phyloP scores from a whole-genome alignment of 441 rosid species.

The Adansonia madagascariensis region DNA sequence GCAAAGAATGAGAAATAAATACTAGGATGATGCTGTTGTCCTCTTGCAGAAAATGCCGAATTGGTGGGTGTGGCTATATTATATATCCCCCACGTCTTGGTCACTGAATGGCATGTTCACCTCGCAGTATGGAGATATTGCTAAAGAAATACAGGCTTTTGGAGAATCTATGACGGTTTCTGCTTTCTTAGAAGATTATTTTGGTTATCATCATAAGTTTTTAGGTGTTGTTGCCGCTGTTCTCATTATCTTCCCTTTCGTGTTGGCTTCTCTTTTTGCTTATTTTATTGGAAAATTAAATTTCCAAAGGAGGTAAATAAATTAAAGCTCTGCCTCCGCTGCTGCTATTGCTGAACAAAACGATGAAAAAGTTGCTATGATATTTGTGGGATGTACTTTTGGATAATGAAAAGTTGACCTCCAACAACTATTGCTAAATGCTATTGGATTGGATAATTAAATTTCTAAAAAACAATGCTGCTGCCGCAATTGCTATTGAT shows the following conservation, averaged over 20 bases:
- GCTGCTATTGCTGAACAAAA: neutral
- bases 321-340: neutral
- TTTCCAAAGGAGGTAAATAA: constrained; percentile 57
- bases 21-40: neutral
- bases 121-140: constrained; percentile 61
- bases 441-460: no score
- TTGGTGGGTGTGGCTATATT: constrained; percentile 77
- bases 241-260: constrained; percentile 52
- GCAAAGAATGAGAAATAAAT: no score
- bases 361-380: no score
- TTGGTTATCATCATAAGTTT: constrained; percentile 42
- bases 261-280: constrained; percentile 57
- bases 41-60: constrained; percentile 57
- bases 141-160: constrained; percentile 45
- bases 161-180: constrained; percentile 52
- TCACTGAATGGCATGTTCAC: constrained; percentile 56
- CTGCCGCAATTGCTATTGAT: no score
- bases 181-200: constrained; percentile 55
- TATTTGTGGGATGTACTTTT: no score
- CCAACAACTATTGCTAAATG: no score
- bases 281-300: constrained; percentile 54
- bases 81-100: constrained; percentile 69
- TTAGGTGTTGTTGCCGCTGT: constrained; percentile 41
- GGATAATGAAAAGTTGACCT: no score
- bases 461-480: no score